Conservation (phyloP, 139 green algal genomes). For the Asterochloris sp. region DNA sequence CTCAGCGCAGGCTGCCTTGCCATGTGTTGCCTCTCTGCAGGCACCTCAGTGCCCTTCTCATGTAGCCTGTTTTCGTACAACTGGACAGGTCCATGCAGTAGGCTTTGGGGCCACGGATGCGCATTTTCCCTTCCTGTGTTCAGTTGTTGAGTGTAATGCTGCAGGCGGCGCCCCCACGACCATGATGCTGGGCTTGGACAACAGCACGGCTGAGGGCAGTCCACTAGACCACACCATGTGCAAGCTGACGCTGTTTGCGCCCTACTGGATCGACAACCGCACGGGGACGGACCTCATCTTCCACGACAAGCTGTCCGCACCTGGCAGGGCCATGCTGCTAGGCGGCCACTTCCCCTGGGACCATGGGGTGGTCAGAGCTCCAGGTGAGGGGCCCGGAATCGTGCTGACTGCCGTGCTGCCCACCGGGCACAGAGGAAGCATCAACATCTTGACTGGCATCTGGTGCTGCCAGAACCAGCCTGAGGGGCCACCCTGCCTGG, state of each 20-base stretch:
- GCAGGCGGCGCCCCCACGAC: conserved; percentile 28
- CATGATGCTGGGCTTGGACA: conserved; percentile 57
- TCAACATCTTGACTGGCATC: not conserved
- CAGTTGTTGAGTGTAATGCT: too few relatives aligned
- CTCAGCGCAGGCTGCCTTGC: too few relatives aligned
- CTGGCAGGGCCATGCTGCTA: conserved; percentile 29
- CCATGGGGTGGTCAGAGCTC: conserved; percentile 35
- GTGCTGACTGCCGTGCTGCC: not conserved
- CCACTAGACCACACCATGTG: conserved; percentile 24
- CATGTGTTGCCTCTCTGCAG: too few relatives aligned
- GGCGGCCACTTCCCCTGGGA: conserved; percentile 32
- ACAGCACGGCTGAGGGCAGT: conserved; percentile 34
- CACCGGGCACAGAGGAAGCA: not conserved
- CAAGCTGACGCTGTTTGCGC: conserved; percentile 51
- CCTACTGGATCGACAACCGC: conserved; percentile 84
- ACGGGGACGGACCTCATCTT: conserved; percentile 75
- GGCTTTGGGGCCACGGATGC: too few relatives aligned
- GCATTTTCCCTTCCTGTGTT: too few relatives aligned
- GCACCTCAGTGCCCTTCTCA: too few relatives aligned
- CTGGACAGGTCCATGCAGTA: too few relatives aligned
- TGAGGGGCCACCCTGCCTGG: too few relatives aligned
- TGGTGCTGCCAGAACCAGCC: too few relatives aligned
- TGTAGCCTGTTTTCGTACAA: too few relatives aligned
- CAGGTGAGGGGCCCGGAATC: conserved; percentile 18
- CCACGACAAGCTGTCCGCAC: conserved; percentile 38